Evolutionary conservation across 179 eudicot species (phyloP).

Genomic region (Actinidia chinensis): DNA sequence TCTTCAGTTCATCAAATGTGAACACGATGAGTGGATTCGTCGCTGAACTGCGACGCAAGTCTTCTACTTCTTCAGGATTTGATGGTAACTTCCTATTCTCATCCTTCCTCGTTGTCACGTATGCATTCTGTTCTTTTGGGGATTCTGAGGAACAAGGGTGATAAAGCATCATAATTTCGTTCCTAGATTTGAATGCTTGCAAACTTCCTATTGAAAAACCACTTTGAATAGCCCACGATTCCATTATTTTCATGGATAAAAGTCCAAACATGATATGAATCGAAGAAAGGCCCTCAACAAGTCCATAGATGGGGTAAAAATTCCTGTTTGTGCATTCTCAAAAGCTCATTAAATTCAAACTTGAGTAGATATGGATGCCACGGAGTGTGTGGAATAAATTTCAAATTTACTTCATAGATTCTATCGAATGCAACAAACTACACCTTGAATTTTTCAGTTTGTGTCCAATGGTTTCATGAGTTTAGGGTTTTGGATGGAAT

Average conservation of each 20-base stretch:
- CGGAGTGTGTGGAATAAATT: not conserved
- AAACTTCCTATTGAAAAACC: not conserved
- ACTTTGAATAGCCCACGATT: not conserved
- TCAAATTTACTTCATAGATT: not conserved
- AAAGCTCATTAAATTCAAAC: not conserved
- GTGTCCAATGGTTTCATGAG: not conserved
- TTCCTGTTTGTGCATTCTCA: not conserved
- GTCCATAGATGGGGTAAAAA: not conserved
- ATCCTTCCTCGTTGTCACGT: constrained; percentile 30
- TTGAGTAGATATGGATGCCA: not conserved
- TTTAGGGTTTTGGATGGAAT: not conserved
- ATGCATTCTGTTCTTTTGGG: constrained; percentile 33
- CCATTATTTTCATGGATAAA: not conserved
- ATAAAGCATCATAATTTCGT: not conserved
- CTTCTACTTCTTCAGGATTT: constrained; percentile 85
- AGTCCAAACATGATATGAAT: not conserved
- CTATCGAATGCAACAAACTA: not conserved
- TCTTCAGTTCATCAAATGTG: constrained; percentile 63
- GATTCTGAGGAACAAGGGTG: constrained; percentile 37
- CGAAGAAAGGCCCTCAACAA: not conserved
- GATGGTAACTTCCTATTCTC: constrained; percentile 58
- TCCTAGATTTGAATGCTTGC: not conserved
- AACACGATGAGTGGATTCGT: constrained; percentile 60
- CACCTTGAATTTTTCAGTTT: not conserved
- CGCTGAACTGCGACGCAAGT: constrained; percentile 61